A percentile compares a stretch with the other conserved stretches of the same genome.
These are phyloP conservation scores for Kodamaea nitidulidarum DNA, from an alignment of 805 yeast genomes.

Conservation along the genomic window DNA sequence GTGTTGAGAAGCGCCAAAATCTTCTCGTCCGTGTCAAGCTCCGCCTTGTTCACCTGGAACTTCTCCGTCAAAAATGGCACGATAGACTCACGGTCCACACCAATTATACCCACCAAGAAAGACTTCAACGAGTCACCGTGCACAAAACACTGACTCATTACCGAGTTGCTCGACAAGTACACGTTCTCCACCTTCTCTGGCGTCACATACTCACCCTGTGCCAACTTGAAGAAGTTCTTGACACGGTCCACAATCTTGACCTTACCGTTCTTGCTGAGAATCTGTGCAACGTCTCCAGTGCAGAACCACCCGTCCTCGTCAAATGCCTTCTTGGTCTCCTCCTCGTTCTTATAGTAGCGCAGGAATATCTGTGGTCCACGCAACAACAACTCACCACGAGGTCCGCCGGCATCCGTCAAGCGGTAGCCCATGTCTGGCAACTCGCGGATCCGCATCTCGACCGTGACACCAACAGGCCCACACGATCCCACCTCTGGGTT, in stretches of 20 bases:
- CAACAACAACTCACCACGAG: conserved; percentile 25
- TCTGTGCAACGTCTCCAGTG: conserved; percentile 23
- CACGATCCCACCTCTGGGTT: conserved; percentile 23
- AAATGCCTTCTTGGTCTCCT: conserved; percentile 20
- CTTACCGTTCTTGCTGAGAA: conserved; percentile 15
- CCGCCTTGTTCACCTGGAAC: conserved; percentile 10
- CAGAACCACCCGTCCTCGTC: conserved; percentile 25
- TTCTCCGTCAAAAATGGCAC: conserved; percentile 14
- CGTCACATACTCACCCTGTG: conserved; percentile 30
- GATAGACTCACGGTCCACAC: conserved; percentile 18
- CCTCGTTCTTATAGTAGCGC: conserved; percentile 24
- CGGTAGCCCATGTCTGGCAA: conserved; percentile 24
- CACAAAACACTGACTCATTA: conserved; percentile 18
- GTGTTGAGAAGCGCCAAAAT: conserved; percentile 12
- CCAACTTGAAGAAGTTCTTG: conserved; percentile 31
- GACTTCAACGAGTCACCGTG: conserved; percentile 24
- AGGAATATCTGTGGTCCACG: conserved; percentile 24
- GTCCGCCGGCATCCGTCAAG: conserved; percentile 20
- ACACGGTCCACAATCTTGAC: conserved; percentile 27
- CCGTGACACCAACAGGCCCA: conserved; percentile 18
- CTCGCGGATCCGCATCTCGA: conserved; percentile 20
- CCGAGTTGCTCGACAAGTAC: conserved; percentile 19
- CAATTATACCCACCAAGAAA: conserved; percentile 22
- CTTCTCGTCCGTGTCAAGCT: conserved; percentile 8
- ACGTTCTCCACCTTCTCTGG: conserved; percentile 28